Conservation (phyloP, 768 basidiomycete species). For the Chalciporus pseudorubinellus region DNA sequence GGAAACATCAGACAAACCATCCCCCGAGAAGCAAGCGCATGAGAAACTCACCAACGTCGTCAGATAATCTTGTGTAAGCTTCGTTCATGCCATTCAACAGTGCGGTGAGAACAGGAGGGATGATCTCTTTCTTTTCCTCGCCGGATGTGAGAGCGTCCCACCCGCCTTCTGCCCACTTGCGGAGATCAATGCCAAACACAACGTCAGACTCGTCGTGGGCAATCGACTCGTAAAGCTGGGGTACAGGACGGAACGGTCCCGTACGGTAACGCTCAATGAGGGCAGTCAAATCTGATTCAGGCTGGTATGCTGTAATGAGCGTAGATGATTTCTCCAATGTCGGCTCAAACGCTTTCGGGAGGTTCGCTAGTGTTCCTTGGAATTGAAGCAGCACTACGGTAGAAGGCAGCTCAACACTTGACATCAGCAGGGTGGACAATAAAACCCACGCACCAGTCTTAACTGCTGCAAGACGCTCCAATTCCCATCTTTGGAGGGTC, state of each 20-base stretch:
- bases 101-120: constrained; percentile 73
- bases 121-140: constrained; percentile 55
- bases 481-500: constrained; percentile 79
- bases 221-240: constrained; percentile 85
- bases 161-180: constrained; percentile 86
- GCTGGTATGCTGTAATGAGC: constrained; percentile 80
- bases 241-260: constrained; percentile 84
- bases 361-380: constrained; percentile 71
- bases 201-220: constrained; percentile 82
- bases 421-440: not conserved
- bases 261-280: constrained; percentile 92
- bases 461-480: constrained; percentile 76
- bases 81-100: constrained; percentile 62
- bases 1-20: not conserved
- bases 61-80: constrained; percentile 58
- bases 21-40: not conserved
- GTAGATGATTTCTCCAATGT: constrained; percentile 69
- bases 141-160: constrained; percentile 58
- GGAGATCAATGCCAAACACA: constrained; percentile 87
- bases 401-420: not conserved
- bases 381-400: constrained; percentile 76
- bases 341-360: constrained; percentile 65
- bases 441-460: constrained; percentile 62
- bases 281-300: constrained; percentile 81
- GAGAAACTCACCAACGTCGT: constrained; percentile 56